These are phyloP conservation scores for Funneliformis geosporum DNA, from an alignment of 192 early-diverging fungal species.

Conservation along the genomic window DNA sequence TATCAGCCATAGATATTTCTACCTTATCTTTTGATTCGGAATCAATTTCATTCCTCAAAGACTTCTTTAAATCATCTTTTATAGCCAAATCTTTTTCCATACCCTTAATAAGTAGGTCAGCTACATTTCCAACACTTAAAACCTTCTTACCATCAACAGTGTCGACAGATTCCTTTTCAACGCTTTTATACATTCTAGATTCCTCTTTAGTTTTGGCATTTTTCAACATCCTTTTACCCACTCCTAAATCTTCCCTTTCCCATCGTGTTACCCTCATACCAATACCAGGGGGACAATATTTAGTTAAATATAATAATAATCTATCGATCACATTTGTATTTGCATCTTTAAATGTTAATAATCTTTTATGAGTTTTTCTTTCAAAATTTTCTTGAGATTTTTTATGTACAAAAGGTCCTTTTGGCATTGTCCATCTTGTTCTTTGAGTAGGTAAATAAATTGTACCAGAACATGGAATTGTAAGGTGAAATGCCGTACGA, in stretches of 20 bases:
- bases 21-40: background rate
- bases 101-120: slow-evolving; percentile 4
- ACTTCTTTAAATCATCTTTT: background rate
- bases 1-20: too few species aligned
- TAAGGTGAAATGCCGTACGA: slow-evolving; percentile 73
- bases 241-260: slow-evolving; percentile 64
- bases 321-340: slow-evolving; percentile 69
- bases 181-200: slow-evolving; percentile 35
- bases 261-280: slow-evolving; percentile 77
- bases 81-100: slow-evolving; percentile 15
- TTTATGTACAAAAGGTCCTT: slow-evolving; percentile 94
- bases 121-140: background rate
- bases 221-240: slow-evolving; percentile 44
- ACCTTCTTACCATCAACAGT: background rate
- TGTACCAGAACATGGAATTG: slow-evolving; percentile 70
- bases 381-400: slow-evolving; percentile 98
- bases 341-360: slow-evolving; percentile 79
- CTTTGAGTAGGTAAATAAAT: slow-evolving; percentile 73
- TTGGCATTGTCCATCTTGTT: slow-evolving; percentile 83
- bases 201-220: slow-evolving; percentile 34
- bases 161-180: background rate
- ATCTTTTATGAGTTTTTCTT: slow-evolving; percentile 80
- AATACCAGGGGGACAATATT: slow-evolving; percentile 83
- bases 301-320: slow-evolving; percentile 78
- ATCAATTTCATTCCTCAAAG: background rate